Conservation (phyloP, 208 protist species). For the Polymyxa betae region DNA sequence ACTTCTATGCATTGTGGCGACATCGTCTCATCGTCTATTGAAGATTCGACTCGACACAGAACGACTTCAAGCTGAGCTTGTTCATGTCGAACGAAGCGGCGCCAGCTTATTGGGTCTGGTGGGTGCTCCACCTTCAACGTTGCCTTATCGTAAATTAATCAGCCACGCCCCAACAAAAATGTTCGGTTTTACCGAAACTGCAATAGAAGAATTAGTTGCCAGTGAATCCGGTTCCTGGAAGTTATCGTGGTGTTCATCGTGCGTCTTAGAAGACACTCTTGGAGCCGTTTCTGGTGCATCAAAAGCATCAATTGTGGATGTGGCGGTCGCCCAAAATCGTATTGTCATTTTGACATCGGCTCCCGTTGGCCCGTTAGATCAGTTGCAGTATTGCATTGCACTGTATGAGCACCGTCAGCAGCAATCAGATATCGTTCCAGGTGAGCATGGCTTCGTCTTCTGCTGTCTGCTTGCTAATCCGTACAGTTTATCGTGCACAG, state of each 20-base stretch:
- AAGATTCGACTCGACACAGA: not conserved
- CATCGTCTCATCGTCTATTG: not conserved
- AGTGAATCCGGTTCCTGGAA: not conserved
- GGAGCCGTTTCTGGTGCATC: not conserved
- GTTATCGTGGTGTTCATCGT: not conserved
- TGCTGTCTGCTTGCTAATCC: not conserved
- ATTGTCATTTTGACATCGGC: not conserved
- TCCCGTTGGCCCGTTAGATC: slow-evolving; percentile 10
- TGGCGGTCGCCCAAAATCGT: not conserved
- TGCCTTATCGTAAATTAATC: not conserved
- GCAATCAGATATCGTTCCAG: not conserved
- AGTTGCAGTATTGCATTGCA: not conserved
- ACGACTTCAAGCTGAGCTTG: not conserved
- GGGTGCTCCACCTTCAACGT: not conserved
- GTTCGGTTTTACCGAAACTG: not conserved
- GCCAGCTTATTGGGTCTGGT: not conserved
- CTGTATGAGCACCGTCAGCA: not conserved
- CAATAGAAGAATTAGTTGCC: not conserved
- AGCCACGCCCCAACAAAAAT: not conserved
- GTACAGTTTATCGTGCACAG: not conserved
- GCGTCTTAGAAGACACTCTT: not conserved
- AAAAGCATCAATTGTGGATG: not conserved
- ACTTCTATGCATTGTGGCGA: not conserved
- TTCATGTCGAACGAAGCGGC: not conserved
- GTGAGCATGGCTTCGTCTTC: not conserved